Base-by-base conservation (phyloP, 2,329 filamentous ascomycete species). In the Fusarium setosum region DNA sequence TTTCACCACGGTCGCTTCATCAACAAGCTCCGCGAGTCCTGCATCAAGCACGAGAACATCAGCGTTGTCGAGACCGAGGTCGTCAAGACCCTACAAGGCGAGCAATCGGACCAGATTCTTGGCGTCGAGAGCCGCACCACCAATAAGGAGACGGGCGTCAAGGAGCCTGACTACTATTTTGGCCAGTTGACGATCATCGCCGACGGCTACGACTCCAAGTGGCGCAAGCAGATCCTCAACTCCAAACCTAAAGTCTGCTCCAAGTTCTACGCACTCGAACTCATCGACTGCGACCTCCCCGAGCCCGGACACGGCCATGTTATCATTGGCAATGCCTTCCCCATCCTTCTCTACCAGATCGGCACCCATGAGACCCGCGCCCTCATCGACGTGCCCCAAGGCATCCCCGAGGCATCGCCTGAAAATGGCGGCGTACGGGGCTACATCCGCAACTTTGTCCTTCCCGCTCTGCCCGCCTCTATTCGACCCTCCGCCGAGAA, bases 1-100 rank as follows among this genome's bases (percentile, higher is more conserved):
- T 99, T 99, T 77, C 96, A 99, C 82, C 96, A 99, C 80, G 96
- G 96, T 44, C 88, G 93, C 70, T 97, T 99, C 80, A 93, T 99
- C 72, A 88, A 86, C 79, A 90, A 92, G 75, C 82, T 99, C 67
- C 88, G 96, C 60, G 85, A 86, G 70, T 90, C 92, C 23, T 96
- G 94, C 57, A 80, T 88, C 74, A 83, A 80, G 17, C 90, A 94
- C 73, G 84, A 90, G 64, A 97, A 97, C 75, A 93, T 99, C 71
- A 94, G 91, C 20, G 87, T 98, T 26, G 86, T 98, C 68, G 96
- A 99, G 82, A 96, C 93, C 12, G 95, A 94, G 68, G 96, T 91
- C 18, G 90, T 88, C 40, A 88, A 88, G 50, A 86, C 94, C 6
- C 86, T 99, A 56, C 89, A 87, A 56, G 90, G 90, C 73, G 85